These are phyloP conservation scores for Scutellaria galericulata DNA, from an alignment of 257 asterid species.

Conservation along the genomic window DNA sequence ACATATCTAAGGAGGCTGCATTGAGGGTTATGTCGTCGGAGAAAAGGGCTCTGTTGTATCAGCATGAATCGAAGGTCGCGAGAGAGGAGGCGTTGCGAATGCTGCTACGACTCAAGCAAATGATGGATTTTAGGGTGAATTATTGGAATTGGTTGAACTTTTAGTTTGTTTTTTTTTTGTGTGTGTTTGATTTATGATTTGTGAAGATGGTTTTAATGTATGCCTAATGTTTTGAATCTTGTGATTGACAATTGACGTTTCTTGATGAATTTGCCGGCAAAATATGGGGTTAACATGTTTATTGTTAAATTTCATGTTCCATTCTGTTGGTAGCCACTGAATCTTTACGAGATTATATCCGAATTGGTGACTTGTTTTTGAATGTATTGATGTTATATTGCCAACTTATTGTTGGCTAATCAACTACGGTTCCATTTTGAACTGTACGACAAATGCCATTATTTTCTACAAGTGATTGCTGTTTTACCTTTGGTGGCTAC, in stretches of 20 bases:
- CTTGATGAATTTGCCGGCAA: conserved; percentile 4
- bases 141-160: conserved; percentile 3
- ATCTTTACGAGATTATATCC: not conserved
- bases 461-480: not conserved
- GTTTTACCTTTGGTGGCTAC: conserved; percentile 8
- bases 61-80: conserved; percentile 65
- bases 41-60: conserved; percentile 58
- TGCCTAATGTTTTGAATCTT: not conserved
- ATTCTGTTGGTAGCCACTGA: not conserved
- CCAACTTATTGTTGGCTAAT: not conserved
- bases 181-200: conserved; percentile 25
- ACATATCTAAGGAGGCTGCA: conserved; percentile 78
- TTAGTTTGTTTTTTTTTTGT: conserved; percentile 1
- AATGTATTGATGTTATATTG: not conserved
- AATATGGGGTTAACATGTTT: not conserved
- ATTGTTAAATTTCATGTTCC: not conserved
- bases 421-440: conserved; percentile 3
- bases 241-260: not conserved
- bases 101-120: conserved; percentile 71
- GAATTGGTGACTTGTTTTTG: conserved; percentile 9
- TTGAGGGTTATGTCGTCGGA: conserved; percentile 72
- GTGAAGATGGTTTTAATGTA: conserved; percentile 20
- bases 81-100: conserved; percentile 73
- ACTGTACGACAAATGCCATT: not conserved
- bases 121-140: conserved; percentile 79